Percentiles rank a stretch among this genome's conserved stretches.
These are phyloP conservation scores for Ascochyta clinopodiicola DNA, from an alignment of 2,329 filamentous ascomycete species.

Conservation along the genomic window DNA sequence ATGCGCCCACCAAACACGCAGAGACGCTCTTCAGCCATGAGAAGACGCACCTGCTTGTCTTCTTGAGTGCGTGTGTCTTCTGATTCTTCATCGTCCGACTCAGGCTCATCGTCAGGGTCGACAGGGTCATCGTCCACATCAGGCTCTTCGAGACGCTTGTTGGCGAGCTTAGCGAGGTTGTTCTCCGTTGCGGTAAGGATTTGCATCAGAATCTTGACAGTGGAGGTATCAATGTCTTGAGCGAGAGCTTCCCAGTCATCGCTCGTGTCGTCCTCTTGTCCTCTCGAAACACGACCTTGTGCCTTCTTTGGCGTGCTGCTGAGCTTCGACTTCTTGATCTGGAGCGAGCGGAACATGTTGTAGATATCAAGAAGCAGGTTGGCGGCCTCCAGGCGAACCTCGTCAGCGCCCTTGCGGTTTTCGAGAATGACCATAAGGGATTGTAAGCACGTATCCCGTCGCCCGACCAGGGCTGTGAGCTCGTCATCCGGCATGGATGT, in stretches of 20 bases:
- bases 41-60: conserved; percentile 66
- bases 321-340: conserved; percentile 52
- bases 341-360: conserved; percentile 77
- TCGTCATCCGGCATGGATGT: conserved; percentile 62
- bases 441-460: conserved; percentile 60
- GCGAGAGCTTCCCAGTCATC: conserved; percentile 65
- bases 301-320: conserved; percentile 42
- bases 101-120: conserved; percentile 69
- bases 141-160: conserved; percentile 49
- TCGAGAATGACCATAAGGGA: conserved; percentile 59
- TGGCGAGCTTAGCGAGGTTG: conserved; percentile 56
- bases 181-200: conserved; percentile 82
- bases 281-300: conserved; percentile 24
- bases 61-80: conserved; percentile 51
- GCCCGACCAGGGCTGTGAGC: conserved; percentile 62
- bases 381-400: conserved; percentile 76
- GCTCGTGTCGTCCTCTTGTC: conserved; percentile 37
- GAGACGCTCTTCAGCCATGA: conserved; percentile 82
- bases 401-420: conserved; percentile 69
- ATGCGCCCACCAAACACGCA: conserved; percentile 87
- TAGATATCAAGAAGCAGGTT: conserved; percentile 83
- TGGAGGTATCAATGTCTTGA: conserved; percentile 70
- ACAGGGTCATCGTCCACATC: conserved; percentile 76
- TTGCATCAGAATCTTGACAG: conserved; percentile 71
- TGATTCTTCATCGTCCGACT: conserved; percentile 63